These are phyloP conservation scores for Exsudoporus frostii DNA, from an alignment of 768 basidiomycete genomes.

Conservation along the genomic window DNA sequence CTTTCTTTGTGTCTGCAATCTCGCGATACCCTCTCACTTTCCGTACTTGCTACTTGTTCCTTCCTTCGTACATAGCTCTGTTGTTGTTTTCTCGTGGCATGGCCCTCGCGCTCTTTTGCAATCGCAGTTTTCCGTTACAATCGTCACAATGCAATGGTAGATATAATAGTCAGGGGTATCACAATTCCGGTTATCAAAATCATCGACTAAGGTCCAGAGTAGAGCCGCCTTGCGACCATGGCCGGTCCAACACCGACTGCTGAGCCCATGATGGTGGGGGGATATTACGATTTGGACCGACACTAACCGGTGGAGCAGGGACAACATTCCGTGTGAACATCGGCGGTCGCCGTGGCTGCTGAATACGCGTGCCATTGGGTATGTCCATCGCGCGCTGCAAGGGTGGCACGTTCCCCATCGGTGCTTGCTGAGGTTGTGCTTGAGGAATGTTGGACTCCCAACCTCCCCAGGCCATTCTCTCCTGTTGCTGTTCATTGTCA, in stretches of 20 bases:
- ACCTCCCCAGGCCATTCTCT: constrained; percentile 20
- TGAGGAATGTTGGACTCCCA: constrained; percentile 29
- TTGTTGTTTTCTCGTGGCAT: not conserved
- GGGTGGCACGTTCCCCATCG: constrained; percentile 24
- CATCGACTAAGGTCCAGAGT: constrained; percentile 40
- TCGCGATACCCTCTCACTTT: constrained; percentile 18
- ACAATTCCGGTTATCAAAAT: constrained; percentile 7
- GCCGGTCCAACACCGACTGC: constrained; percentile 39
- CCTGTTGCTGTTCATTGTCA: constrained; percentile 31
- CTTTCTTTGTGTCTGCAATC: constrained; percentile 15
- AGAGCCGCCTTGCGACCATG: constrained; percentile 42
- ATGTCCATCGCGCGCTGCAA: constrained; percentile 50
- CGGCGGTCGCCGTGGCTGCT: constrained; percentile 52
- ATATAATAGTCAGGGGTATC: constrained; percentile 8
- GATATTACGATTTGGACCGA: constrained; percentile 37
- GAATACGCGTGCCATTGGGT: constrained; percentile 51
- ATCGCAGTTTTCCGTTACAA: not conserved
- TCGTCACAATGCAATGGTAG: constrained; percentile 16
- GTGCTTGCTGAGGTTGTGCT: constrained; percentile 32
- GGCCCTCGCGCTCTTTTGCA: not conserved
- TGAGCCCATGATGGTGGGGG: constrained; percentile 40
- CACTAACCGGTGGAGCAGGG: constrained; percentile 34
- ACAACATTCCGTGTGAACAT: constrained; percentile 46
- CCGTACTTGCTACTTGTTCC: not conserved
- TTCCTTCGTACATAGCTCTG: not conserved